phyloP scores from a whole-genome alignment of 176 grass and related monocot species.

The Otatea glauca region DNA sequence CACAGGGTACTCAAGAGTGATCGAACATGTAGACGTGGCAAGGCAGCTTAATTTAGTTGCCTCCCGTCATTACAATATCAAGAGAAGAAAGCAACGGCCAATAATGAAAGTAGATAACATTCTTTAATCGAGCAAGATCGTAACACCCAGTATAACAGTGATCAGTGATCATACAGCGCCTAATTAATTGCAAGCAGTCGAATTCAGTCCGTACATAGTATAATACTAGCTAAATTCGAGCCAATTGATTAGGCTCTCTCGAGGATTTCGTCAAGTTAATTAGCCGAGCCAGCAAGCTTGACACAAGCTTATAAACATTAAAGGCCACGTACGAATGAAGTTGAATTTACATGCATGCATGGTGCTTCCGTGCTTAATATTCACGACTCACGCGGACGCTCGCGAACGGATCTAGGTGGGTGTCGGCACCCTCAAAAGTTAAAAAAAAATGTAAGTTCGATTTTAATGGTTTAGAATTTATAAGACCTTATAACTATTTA shows the following conservation, averaged over 20 bases:
- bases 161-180: background rate
- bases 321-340: background rate
- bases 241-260: background rate
- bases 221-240: background rate
- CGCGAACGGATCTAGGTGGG: no score
- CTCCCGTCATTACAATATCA: background rate
- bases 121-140: slow-evolving; percentile 6
- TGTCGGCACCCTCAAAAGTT: no score
- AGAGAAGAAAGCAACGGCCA: slow-evolving; percentile 12
- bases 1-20: background rate
- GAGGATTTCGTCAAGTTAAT: background rate
- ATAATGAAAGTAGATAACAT: background rate
- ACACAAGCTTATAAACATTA: background rate
- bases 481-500: no score
- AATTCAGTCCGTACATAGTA: background rate
- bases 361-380: background rate
- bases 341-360: background rate
- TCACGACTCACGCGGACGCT: background rate
- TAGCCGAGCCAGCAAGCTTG: background rate
- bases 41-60: background rate
- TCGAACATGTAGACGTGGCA: background rate
- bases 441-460: no score
- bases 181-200: background rate
- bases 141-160: background rate
- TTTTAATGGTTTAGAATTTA: no score